A percentile compares a stretch with the other conserved stretches of the same genome.
Evolutionary conservation across 1,284 basidiomycete species (phyloP).

Genomic region (Microbotryum scabiosae): DNA sequence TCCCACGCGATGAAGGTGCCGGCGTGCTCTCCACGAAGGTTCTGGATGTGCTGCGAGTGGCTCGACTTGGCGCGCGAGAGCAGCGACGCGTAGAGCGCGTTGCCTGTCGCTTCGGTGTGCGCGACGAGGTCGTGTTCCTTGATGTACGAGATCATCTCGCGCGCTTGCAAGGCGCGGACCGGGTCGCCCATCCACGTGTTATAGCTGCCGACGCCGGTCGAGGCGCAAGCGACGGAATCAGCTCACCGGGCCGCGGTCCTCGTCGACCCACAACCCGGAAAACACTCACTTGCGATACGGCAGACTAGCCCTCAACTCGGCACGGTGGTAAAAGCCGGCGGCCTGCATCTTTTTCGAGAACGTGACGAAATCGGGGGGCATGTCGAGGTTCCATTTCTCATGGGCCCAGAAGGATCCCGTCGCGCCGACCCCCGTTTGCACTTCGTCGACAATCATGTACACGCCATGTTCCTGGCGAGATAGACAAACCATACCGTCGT

Average conservation of each 20-base stretch:
- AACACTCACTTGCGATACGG: constrained; percentile 45
- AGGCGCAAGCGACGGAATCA: background rate
- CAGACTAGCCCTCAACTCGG: constrained; percentile 44
- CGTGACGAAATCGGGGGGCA: constrained; percentile 48
- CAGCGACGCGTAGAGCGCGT: constrained; percentile 34
- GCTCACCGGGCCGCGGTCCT: background rate
- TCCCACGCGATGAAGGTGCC: constrained; percentile 51
- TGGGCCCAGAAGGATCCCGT: constrained; percentile 53
- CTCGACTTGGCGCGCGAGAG: constrained; percentile 33
- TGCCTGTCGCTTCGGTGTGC: background rate
- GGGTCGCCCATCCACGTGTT: constrained; percentile 45
- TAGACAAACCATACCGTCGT: background rate
- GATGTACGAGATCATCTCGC: constrained; percentile 46
- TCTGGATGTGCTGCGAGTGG: constrained; percentile 35
- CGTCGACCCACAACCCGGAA: constrained; percentile 20
- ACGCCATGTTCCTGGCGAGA: constrained; percentile 42
- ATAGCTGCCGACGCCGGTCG: constrained; percentile 16
- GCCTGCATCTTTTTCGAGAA: constrained; percentile 49
- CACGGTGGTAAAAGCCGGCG: constrained; percentile 47
- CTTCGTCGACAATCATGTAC: constrained; percentile 48
- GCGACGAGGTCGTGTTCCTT: constrained; percentile 40
- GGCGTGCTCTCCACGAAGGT: constrained; percentile 45
- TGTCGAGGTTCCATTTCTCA: constrained; percentile 47
- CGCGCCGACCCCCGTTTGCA: constrained; percentile 49
- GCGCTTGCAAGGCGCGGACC: constrained; percentile 47